These are phyloP conservation scores for Knufia fluminis DNA, from an alignment of 2,329 filamentous ascomycete genomes.

Conservation along the genomic window DNA sequence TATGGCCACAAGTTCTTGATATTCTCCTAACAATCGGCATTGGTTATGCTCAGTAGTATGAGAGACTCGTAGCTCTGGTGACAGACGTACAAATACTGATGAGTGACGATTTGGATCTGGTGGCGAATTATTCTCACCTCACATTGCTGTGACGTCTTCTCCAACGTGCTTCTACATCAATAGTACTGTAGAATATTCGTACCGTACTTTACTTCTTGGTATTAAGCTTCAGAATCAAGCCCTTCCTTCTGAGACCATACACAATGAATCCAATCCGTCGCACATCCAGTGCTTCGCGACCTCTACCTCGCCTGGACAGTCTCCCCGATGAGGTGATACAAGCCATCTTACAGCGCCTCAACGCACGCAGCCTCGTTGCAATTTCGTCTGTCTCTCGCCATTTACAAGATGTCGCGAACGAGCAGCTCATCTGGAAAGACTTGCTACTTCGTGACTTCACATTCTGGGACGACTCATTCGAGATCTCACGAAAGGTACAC, in stretches of 20 bases:
- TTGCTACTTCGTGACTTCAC: conserved; percentile 61
- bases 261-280: neutral
- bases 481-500: conserved; percentile 48
- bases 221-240: neutral
- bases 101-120: neutral
- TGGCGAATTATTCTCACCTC: neutral
- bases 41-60: no score
- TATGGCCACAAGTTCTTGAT: no score
- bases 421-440: conserved; percentile 68
- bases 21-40: no score
- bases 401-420: conserved; percentile 57
- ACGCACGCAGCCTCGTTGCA: conserved; percentile 42
- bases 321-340: conserved; percentile 81
- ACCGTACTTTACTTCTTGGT: neutral
- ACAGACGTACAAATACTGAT: neutral
- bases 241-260: neutral
- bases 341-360: conserved; percentile 59
- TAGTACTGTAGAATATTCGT: no score
- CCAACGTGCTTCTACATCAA: no score
- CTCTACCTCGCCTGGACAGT: neutral
- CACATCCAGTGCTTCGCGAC: neutral
- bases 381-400: conserved; percentile 53
- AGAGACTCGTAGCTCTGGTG: no score
- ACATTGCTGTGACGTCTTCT: conserved; percentile 2
- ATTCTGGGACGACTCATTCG: conserved; percentile 64